Conservation (phyloP, 2,329 filamentous ascomycete species). For the Aspergillus sp. region DNA sequence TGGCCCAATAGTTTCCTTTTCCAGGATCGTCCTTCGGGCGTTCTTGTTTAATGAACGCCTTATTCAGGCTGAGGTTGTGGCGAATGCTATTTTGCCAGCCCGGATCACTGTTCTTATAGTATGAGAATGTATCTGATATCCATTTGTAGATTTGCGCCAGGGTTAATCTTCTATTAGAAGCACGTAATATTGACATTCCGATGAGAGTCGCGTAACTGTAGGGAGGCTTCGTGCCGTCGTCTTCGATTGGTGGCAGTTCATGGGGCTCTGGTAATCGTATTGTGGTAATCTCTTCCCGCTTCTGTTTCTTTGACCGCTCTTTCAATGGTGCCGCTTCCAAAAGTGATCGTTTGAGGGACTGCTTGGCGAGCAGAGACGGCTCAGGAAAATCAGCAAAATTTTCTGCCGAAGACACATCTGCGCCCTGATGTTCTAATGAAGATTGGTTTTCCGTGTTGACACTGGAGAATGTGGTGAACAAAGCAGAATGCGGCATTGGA, state of each 20-base stretch:
- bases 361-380: constrained; percentile 45
- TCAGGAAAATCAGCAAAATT: constrained; percentile 50
- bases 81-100: constrained; percentile 99
- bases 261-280: constrained; percentile 66
- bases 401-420: constrained; percentile 41
- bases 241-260: constrained; percentile 77
- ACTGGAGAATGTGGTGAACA: constrained; percentile 54
- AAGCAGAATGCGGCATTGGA: constrained; percentile 43
- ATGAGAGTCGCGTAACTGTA: constrained; percentile 95
- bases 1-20: constrained; percentile 97
- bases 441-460: constrained; percentile 37
- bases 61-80: constrained; percentile 95
- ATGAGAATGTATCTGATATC: constrained; percentile 93
- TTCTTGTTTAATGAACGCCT: constrained; percentile 93
- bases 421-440: constrained; percentile 50
- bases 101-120: constrained; percentile 79
- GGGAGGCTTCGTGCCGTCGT: constrained; percentile 84
- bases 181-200: constrained; percentile 92
- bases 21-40: constrained; percentile 95
- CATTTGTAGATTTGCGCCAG: constrained; percentile 97
- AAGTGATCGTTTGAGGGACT: constrained; percentile 58
- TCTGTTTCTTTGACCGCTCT: constrained; percentile 72
- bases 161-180: constrained; percentile 78
- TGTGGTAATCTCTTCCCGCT: constrained; percentile 53
- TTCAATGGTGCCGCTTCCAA: constrained; percentile 73